Evolutionary conservation across 345 rosid genomes (phyloP).

Genomic region (Trapa bicornis): DNA sequence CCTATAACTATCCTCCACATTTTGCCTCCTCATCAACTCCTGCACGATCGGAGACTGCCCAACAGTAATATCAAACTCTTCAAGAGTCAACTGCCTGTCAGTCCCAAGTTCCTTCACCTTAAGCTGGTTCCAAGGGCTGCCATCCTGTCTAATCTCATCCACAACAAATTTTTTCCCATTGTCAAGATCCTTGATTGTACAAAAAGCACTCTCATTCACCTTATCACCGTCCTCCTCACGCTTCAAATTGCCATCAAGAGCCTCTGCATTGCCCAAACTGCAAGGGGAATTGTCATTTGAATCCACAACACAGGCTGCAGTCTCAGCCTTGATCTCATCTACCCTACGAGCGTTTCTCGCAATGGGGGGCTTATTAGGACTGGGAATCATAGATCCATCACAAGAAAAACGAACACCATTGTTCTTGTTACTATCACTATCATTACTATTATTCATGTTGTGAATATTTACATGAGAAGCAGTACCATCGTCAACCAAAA

Average conservation of each 20-base stretch:
- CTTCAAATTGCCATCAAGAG: conserved; percentile 19
- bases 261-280: conserved; percentile 12
- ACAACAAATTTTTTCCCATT: conserved; percentile 81
- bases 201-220: conserved; percentile 25
- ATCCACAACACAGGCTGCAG: conserved; percentile 21
- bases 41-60: conserved; percentile 95
- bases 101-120: conserved; percentile 87
- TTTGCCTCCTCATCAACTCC: conserved; percentile 93
- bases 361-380: conserved; percentile 21
- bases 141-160: conserved; percentile 68
- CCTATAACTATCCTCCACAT: conserved; percentile 55
- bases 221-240: conserved; percentile 13
- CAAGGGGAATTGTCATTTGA: conserved; percentile 18
- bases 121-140: conserved; percentile 65
- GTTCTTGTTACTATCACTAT: not conserved
- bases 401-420: not conserved
- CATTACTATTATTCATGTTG: not conserved
- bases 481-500: not conserved
- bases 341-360: conserved; percentile 12
- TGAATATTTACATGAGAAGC: conserved; percentile 11
- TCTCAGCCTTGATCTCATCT: conserved; percentile 14
- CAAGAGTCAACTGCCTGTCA: conserved; percentile 78
- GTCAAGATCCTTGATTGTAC: conserved; percentile 78
- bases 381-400: conserved; percentile 13
- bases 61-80: conserved; percentile 79